phyloP scores from a whole-genome alignment of 2,329 filamentous ascomycete genomes.

The Fusarium heterosporum region DNA sequence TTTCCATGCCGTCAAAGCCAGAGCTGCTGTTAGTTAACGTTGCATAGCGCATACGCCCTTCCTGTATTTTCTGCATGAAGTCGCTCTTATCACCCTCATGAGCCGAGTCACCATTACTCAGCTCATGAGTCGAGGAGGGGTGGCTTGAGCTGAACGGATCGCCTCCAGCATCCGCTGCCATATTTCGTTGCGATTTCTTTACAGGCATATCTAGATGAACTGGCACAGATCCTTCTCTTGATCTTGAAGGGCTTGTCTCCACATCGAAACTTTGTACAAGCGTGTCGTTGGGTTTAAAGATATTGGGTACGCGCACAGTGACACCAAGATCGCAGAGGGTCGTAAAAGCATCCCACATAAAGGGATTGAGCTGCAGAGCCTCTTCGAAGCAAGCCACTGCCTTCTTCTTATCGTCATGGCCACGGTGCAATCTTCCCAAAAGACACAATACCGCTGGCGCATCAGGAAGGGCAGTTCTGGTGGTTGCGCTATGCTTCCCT shows the following conservation, averaged over 20 bases:
- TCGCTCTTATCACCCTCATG: slow-evolving; percentile 62
- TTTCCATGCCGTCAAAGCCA: slow-evolving; percentile 71
- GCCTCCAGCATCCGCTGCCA: slow-evolving; percentile 52
- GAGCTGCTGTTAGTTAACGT: slow-evolving; percentile 53
- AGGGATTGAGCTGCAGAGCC: slow-evolving; percentile 87
- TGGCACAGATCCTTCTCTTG: slow-evolving; percentile 52
- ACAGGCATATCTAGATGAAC: slow-evolving; percentile 55
- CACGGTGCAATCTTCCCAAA: slow-evolving; percentile 87
- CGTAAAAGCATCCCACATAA: slow-evolving; percentile 98
- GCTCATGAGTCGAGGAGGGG: slow-evolving; percentile 56
- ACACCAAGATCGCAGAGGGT: slow-evolving; percentile 89
- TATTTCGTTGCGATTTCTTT: slow-evolving; percentile 58
- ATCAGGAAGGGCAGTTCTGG: slow-evolving; percentile 82
- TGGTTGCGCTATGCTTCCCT: slow-evolving; percentile 84
- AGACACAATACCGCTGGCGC: slow-evolving; percentile 85
- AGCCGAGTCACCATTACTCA: slow-evolving; percentile 56
- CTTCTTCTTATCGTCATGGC: slow-evolving; percentile 83
- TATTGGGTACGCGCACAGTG: slow-evolving; percentile 82
- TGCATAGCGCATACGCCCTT: slow-evolving; percentile 61
- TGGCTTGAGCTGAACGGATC: slow-evolving; percentile 66
- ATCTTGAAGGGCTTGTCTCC: slow-evolving; percentile 49
- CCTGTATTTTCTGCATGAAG: slow-evolving; percentile 67
- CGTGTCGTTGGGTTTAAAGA: slow-evolving; percentile 79
- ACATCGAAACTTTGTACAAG: slow-evolving; percentile 62
- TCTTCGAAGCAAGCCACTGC: slow-evolving; percentile 90